phyloP scores from a whole-genome alignment of 2,329 filamentous ascomycete genomes.

The Neonectria magnoliae region DNA sequence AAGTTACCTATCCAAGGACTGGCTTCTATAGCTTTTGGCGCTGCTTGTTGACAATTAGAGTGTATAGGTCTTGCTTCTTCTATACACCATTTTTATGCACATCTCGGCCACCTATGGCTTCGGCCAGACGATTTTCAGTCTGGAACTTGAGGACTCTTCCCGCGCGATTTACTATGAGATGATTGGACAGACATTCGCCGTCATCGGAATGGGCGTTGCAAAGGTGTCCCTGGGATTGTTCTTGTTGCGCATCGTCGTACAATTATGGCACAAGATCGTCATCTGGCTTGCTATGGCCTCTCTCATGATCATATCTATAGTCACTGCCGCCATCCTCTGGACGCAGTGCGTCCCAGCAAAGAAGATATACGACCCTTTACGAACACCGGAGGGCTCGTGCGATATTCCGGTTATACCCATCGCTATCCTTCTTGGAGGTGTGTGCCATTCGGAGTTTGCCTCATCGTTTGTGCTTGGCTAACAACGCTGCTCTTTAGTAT shows the following conservation, averaged over 20 bases:
- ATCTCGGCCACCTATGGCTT: slow-evolving; percentile 47
- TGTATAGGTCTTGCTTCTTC: slow-evolving; percentile 37
- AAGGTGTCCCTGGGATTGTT: slow-evolving; percentile 52
- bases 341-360: slow-evolving; percentile 24
- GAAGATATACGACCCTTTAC: slow-evolving; percentile 24
- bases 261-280: slow-evolving; percentile 44
- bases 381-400: slow-evolving; percentile 16
- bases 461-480: background rate
- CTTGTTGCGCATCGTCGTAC: slow-evolving; percentile 48
- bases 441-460: background rate
- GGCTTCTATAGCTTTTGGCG: background rate
- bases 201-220: slow-evolving; percentile 51
- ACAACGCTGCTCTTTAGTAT: slow-evolving; percentile 12
- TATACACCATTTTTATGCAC: slow-evolving; percentile 46
- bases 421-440: slow-evolving; percentile 28
- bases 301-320: slow-evolving; percentile 18
- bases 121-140: slow-evolving; percentile 40
- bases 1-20: background rate
- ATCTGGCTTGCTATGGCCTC: slow-evolving; percentile 45
- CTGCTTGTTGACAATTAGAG: background rate
- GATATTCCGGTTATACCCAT: slow-evolving; percentile 20
- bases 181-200: slow-evolving; percentile 48
- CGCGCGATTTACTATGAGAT: slow-evolving; percentile 43
- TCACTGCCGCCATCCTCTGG: slow-evolving; percentile 18
- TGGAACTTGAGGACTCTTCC: slow-evolving; percentile 29